Percentiles rank a stretch among this genome's conserved stretches.
phyloP scores from a whole-genome alignment of 2,329 filamentous ascomycete species.

The Chalara sp. region DNA sequence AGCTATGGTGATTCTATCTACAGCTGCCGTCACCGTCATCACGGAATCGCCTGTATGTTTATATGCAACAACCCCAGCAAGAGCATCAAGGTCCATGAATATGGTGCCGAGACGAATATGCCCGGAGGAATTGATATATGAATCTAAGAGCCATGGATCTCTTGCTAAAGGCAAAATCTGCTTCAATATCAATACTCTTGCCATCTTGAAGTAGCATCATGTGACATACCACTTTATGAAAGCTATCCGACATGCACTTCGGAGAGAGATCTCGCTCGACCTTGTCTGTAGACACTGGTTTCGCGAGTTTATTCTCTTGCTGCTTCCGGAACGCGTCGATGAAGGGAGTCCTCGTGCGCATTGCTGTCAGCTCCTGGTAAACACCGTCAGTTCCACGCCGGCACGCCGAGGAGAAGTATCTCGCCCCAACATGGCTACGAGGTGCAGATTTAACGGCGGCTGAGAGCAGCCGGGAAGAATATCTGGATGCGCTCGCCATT shows the following conservation, averaged over 20 bases:
- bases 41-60: constrained; percentile 58
- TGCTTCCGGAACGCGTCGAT: constrained; percentile 55
- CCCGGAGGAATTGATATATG: constrained; percentile 62
- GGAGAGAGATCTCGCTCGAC: constrained; percentile 46
- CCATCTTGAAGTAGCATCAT: constrained; percentile 6
- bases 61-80: constrained; percentile 64
- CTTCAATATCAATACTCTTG: constrained; percentile 4
- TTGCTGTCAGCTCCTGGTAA: constrained; percentile 42
- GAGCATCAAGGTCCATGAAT: constrained; percentile 67
- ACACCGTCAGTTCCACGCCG: neutral
- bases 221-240: constrained; percentile 50
- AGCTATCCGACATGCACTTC: constrained; percentile 62
- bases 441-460: no score
- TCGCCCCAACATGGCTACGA: neutral
- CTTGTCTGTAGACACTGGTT: constrained; percentile 12
- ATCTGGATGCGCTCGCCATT: no score
- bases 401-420: neutral
- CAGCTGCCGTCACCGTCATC: constrained; percentile 33
- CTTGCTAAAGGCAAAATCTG: constrained; percentile 56
- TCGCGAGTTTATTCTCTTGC: constrained; percentile 24
- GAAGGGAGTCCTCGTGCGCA: constrained; percentile 60
- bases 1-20: constrained; percentile 41
- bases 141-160: constrained; percentile 65
- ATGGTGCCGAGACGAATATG: constrained; percentile 46
- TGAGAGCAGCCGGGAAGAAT: no score